Evolutionary conservation across 768 basidiomycete species (phyloP).

Genomic region (Auriculariales sp.): DNA sequence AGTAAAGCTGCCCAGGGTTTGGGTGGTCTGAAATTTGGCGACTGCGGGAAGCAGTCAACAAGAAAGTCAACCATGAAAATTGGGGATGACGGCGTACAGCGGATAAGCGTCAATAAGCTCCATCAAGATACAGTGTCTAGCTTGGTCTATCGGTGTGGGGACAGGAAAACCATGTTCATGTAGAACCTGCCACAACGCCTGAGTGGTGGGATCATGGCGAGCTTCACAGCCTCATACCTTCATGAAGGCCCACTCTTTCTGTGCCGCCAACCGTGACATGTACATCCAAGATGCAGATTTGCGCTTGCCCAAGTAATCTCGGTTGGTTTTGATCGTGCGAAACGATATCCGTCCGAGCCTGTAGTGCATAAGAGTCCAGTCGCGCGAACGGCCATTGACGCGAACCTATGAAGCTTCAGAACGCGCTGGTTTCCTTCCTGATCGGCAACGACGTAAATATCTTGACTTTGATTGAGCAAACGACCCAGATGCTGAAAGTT

Average conservation of each 20-base stretch:
- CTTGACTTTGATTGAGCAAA: slow-evolving; percentile 20
- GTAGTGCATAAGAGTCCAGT: slow-evolving; percentile 3
- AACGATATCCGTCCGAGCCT: slow-evolving; percentile 97
- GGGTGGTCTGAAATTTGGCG: slow-evolving; percentile 77
- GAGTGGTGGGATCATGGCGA: background rate
- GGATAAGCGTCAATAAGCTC: slow-evolving; percentile 91
- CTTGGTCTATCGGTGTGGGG: slow-evolving; percentile 86
- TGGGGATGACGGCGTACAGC: slow-evolving; percentile 39
- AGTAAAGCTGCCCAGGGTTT: slow-evolving; percentile 83
- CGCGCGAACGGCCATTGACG: slow-evolving; percentile 1
- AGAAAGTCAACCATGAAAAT: background rate
- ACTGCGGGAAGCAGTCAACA: slow-evolving; percentile 22
- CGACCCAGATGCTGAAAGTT: background rate
- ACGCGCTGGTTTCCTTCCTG: slow-evolving; percentile 75
- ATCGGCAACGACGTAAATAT: slow-evolving; percentile 85
- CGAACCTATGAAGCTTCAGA: slow-evolving; percentile 83
- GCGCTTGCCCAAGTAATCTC: slow-evolving; percentile 91
- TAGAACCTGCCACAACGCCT: slow-evolving; percentile 45
- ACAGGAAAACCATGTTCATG: slow-evolving; percentile 89
- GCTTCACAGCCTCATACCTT: slow-evolving; percentile 40
- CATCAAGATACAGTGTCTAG: slow-evolving; percentile 92
- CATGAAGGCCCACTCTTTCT: slow-evolving; percentile 99
- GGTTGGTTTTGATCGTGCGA: slow-evolving; percentile 88
- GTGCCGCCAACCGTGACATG: slow-evolving; percentile 89
- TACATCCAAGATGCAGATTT: slow-evolving; percentile 99